Base-by-base conservation (phyloP, 495 filamentous ascomycete genomes). In the Tuber borchii region DNA sequence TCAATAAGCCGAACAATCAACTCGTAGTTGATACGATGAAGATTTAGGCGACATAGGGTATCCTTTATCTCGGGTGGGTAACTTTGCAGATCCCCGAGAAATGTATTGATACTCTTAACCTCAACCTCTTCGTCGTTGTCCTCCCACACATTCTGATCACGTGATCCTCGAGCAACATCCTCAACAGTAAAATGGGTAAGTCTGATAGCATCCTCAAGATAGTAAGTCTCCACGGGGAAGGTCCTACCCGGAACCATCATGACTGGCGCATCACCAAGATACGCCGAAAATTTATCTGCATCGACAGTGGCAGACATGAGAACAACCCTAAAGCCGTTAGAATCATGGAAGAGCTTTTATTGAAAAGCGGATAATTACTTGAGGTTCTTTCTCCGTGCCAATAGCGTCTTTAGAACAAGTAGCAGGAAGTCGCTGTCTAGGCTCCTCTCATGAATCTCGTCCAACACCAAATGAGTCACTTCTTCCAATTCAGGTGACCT, bases 281-380 rank as follows among this genome's bases (percentile, higher is more conserved):
- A 99, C 2, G 88, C 89, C 0, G 95, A 97, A 83, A 99, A 97
- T 22, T 90, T 90, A 75, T 95, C 90, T 10, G 95, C 93, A 83
- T 99, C 93, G 14, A 97, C 91, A 4, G 95, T 99, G 9, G 95
- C 95, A 72, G 94, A 97, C 95, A 97, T 99, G 40, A 99, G 87
- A 44, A 99, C 87, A 43, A 99, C 91, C 79, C 88, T 88, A 34
- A 69, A 77, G 39, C 9, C 71, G 9, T 71, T 82, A 34, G 77
- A 74, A 72, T 48, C 48, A 71, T 46, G 17, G 34, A 68, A 44
- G 10, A 1, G 22, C 16, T 34, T 34, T 72, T 76, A 12, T 76
- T 71, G 46, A 20, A 37, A n/a, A 17, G 9, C 10, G 20, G 7
- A 1, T 69, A 79, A 69, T 73, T 79, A 82, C 80, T 91, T 91